These are phyloP conservation scores for Nicotiana noctiflora DNA, from an alignment of 257 asterid genomes.

Conservation along the genomic window DNA sequence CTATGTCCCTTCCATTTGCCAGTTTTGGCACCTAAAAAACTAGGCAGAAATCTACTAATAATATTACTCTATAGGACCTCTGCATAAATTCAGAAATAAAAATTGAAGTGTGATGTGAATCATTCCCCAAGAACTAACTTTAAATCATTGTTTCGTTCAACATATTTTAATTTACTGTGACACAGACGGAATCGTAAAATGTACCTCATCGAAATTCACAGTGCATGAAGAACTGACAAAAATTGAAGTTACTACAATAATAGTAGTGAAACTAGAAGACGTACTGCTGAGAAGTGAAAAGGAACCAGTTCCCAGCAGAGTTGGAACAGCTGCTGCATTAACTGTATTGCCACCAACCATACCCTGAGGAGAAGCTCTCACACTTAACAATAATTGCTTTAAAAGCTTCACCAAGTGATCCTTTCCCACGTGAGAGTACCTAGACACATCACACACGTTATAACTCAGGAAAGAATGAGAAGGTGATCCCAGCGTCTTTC, in stretches of 20 bases:
- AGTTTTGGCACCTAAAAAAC: not conserved
- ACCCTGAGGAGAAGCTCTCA: conserved; percentile 48
- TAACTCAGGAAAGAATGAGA: conserved; percentile 7
- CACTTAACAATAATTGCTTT: conserved; percentile 63
- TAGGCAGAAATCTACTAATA: not conserved
- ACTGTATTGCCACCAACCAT: conserved; percentile 38
- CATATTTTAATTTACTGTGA: not conserved
- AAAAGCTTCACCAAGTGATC: conserved; percentile 95
- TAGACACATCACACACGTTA: conserved; percentile 20
- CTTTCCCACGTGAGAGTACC: conserved; percentile 80
- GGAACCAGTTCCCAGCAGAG: conserved; percentile 80
- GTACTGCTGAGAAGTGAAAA: conserved; percentile 75
- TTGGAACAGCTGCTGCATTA: conserved; percentile 86
- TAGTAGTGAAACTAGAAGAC: conserved; percentile 22
- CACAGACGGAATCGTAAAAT: not conserved
- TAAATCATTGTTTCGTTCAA: not conserved
- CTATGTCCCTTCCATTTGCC: not conserved
- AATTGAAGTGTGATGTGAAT: not conserved
- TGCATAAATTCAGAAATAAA: not conserved
- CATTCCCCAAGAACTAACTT: not conserved
- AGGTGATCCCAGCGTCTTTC: not conserved
- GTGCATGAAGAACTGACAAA: not conserved
- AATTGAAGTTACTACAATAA: conserved; percentile 6
- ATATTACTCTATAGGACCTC: not conserved
- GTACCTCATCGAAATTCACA: not conserved